These are phyloP conservation scores for Maudiozyma pseudohumilis DNA, from an alignment of 805 yeast species.

Conservation along the genomic window DNA sequence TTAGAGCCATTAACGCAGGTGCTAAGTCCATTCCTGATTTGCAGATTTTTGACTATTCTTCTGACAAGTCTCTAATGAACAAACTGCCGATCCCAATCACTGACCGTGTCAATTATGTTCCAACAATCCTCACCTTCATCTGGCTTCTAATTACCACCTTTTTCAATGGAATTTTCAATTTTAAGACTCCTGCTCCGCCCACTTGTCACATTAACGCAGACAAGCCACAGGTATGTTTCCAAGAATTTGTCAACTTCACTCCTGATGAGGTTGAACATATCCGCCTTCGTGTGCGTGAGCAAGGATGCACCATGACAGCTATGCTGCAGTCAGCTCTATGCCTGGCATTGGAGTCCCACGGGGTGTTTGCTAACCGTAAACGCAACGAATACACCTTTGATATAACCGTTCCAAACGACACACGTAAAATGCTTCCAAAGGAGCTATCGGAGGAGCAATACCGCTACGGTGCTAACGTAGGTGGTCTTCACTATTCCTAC, in stretches of 20 bases:
- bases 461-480: conserved; percentile 21
- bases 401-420: conserved; percentile 17
- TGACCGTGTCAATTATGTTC: conserved; percentile 15
- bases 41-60: conserved; percentile 10
- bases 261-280: conserved; percentile 7
- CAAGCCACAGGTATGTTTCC: conserved; percentile 7
- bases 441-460: conserved; percentile 11
- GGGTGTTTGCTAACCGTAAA: conserved; percentile 11
- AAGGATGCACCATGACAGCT: conserved; percentile 19
- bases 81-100: conserved; percentile 18
- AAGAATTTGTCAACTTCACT: conserved; percentile 10
- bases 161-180: conserved; percentile 10
- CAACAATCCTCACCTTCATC: conserved; percentile 8
- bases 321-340: conserved; percentile 20
- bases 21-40: background rate
- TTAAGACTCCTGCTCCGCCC: conserved; percentile 7
- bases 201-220: conserved; percentile 5
- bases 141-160: conserved; percentile 9
- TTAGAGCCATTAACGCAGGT: conserved; percentile 5
- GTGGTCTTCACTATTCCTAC: conserved; percentile 20
- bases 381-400: conserved; percentile 17
- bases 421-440: conserved; percentile 12
- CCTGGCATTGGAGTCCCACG: conserved; percentile 12
- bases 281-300: conserved; percentile 7
- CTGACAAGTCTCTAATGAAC: conserved; percentile 8